Base-by-base conservation (phyloP, 2,329 filamentous ascomycete genomes). In the Nothopassalora personata region DNA sequence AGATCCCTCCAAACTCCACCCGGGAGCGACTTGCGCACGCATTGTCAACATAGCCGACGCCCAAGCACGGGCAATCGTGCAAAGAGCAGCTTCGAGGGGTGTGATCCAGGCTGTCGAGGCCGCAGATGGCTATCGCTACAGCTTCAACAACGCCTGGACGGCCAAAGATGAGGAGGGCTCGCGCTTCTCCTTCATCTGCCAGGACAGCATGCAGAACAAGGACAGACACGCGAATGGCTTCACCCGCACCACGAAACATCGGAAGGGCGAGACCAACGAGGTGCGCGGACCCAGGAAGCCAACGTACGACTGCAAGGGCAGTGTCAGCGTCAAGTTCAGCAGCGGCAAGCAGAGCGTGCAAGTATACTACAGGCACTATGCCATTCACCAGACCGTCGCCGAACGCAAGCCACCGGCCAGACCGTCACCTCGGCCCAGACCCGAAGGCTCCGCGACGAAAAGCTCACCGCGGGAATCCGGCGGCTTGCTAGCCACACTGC, bases 141-240 rank as follows among this genome's bases (percentile, higher is more conserved):
- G 73, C 71, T 79, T 79, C 71, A 77, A 79, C 70, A 79, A 80
- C 60, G 77, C 75, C 61, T 79, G 77, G 77, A 74, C 74, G 51
- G 77, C 76, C 62, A 72, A 70, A 50, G 68, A 78, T 39, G 76
- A 77, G 59, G 75, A 79, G 59, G 76, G 78, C 52, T 75, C 73
- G 62, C 73, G 77, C 61, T 79, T 77, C 69, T 77, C 75, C 31
- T 79, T 79, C 69, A 78, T 78, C 62, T 80, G 77, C 68, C 78
- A 79, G 65, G 77, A 80, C 69, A 78, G 75, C 64, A 71, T 79
- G 67, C 74, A 79, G 67, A 80, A 80, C 67, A 80, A 80, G 64
- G 77, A 79, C 64, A 72, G 77, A 50, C 76, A 76, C 48, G 77
- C 77, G 7, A 79, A 80, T 59, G 70, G 67, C 15, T 71, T 68